Evolutionary conservation across 148 eudicot species (phyloP).

Genomic region (Beta vulgaris): DNA sequence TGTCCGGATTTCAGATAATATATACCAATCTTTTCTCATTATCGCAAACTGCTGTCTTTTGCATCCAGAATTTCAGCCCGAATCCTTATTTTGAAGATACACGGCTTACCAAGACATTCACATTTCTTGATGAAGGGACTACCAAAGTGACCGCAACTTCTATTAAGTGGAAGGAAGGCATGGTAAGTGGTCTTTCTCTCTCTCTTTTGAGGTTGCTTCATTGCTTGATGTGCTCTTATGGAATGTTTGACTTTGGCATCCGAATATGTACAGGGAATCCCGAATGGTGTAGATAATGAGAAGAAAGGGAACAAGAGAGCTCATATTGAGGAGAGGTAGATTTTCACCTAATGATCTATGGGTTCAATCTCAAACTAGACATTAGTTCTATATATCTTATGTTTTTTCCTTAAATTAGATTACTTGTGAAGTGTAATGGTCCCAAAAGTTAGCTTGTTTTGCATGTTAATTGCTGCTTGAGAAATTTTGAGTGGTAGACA

Average conservation of each 20-base stretch:
- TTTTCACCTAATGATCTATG: not conserved
- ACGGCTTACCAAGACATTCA: constrained; percentile 78
- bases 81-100: constrained; percentile 86
- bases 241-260: not conserved
- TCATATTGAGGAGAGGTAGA: constrained; percentile 78
- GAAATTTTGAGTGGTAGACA: not conserved
- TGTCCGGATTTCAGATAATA: not conserved
- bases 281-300: constrained; percentile 63
- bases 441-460: not conserved
- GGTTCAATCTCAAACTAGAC: not conserved
- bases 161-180: constrained; percentile 96
- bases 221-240: not conserved
- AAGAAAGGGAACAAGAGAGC: constrained; percentile 87
- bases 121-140: constrained; percentile 84
- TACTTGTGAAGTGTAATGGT: not conserved
- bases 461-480: not conserved
- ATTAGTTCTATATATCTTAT: not conserved
- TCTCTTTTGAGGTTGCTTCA: not conserved
- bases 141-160: constrained; percentile 75
- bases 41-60: constrained; percentile 3
- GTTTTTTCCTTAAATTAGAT: not conserved
- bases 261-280: constrained; percentile 45
- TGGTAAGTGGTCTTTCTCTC: constrained; percentile 44
- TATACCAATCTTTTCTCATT: not conserved
- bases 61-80: constrained; percentile 63